These are phyloP conservation scores for Cornus controversa DNA, from an alignment of 148 eudicot species.

Conservation along the genomic window DNA sequence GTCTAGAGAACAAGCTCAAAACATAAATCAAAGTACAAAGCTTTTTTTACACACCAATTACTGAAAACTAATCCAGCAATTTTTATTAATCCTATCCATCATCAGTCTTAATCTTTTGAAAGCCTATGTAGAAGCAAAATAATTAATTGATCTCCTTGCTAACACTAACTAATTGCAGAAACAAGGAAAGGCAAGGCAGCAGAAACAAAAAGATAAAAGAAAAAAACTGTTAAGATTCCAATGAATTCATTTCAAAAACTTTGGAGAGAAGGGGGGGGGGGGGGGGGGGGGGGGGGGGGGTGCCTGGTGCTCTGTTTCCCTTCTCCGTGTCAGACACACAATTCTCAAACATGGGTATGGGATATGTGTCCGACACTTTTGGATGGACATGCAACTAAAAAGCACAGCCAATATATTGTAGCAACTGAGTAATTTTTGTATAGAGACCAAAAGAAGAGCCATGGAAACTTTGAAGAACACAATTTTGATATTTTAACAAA, in stretches of 20 bases:
- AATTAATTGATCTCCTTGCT: background rate
- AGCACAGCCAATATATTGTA: no score
- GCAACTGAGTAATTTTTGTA: background rate
- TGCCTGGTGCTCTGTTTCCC: no score
- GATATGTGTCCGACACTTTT: no score
- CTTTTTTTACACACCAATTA: background rate
- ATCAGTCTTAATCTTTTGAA: background rate
- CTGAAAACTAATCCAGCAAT: background rate
- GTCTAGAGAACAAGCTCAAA: no score
- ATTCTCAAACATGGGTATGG: no score
- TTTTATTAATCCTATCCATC: background rate
- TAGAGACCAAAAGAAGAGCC: background rate
- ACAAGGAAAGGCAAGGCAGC: background rate
- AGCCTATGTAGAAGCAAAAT: background rate
- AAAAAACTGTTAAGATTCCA: no score
- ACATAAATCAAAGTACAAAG: no score
- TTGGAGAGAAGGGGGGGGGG: no score
- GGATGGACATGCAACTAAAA: no score
- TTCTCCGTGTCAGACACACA: no score
- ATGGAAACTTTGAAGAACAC: background rate
- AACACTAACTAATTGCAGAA: background rate
- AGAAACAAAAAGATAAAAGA: background rate
- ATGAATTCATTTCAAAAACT: no score
- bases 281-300: no score
- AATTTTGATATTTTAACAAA: background rate